phyloP scores from a whole-genome alignment of 2,329 filamentous ascomycete species.

The Hymenoscyphus scutula region DNA sequence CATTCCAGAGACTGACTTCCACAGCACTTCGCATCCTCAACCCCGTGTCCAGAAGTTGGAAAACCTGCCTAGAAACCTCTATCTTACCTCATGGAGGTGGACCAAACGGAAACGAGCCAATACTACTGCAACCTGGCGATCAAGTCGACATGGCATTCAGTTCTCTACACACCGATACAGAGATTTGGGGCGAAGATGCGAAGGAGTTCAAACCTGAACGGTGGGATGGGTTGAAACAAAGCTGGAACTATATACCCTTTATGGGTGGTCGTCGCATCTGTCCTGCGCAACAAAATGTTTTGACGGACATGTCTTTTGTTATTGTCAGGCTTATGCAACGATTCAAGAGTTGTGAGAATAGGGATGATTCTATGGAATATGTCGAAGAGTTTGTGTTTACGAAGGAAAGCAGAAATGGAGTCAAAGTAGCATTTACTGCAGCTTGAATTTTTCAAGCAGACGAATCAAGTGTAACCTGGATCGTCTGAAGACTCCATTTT shows the following conservation, averaged over 20 bases:
- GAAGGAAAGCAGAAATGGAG: slow-evolving; percentile 11
- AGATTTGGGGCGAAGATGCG: slow-evolving; percentile 9
- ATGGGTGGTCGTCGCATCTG: slow-evolving; percentile 10
- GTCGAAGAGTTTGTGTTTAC: slow-evolving; percentile 10
- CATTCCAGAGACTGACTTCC: slow-evolving; percentile 28
- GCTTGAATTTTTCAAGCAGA: neutral
- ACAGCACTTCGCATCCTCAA: slow-evolving; percentile 1
- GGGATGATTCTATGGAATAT: slow-evolving; percentile 8
- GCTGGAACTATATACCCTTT: slow-evolving; percentile 13
- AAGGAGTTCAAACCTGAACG: slow-evolving; percentile 8
- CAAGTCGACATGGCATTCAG: slow-evolving; percentile 5
- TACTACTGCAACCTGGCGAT: slow-evolving; percentile 6
- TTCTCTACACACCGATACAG: slow-evolving; percentile 7
- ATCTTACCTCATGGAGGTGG: slow-evolving; percentile 9
- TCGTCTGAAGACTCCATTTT: too few relatives aligned
- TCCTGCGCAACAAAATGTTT: slow-evolving; percentile 9
- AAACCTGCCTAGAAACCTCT: neutral
- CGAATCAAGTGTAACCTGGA: too few relatives aligned
- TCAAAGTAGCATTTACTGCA: slow-evolving; percentile 6
- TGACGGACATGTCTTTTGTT: slow-evolving; percentile 11
- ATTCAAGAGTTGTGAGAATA: slow-evolving; percentile 4
- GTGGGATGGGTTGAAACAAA: slow-evolving; percentile 4
- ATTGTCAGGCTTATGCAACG: slow-evolving; percentile 3
- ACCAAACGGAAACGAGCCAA: neutral
- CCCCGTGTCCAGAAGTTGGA: slow-evolving; percentile 6